Evolutionary conservation across 495 filamentous ascomycete species (phyloP).

Genomic region (Cercophora sp.): DNA sequence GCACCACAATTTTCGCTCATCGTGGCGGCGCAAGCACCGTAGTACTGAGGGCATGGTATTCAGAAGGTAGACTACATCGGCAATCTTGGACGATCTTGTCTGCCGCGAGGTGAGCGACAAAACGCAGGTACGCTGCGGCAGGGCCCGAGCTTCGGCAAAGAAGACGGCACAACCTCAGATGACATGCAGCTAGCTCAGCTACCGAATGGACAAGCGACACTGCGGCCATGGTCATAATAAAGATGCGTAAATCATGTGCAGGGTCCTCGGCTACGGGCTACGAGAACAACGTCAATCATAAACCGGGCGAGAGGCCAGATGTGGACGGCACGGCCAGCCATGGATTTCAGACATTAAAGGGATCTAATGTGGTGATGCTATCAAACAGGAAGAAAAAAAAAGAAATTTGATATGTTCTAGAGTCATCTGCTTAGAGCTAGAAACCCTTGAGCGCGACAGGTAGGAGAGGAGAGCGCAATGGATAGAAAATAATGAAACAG

Average conservation of each 20-base stretch:
- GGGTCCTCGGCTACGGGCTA: neutral
- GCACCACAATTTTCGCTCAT: too few species aligned
- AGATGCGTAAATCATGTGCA: neutral
- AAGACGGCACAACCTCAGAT: constrained; percentile 2
- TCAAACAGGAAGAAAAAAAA: too few species aligned
- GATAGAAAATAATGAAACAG: neutral
- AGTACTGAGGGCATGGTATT: too few species aligned
- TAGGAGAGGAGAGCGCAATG: neutral
- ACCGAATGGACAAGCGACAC: neutral
- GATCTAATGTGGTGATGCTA: constrained; percentile 4
- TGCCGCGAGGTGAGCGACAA: neutral
- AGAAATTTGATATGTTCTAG: too few species aligned
- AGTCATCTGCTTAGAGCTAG: too few species aligned
- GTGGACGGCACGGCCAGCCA: neutral
- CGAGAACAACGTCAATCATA: neutral
- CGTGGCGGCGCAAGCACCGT: too few species aligned
- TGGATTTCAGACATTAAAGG: constrained; percentile 2
- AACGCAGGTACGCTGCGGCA: constrained; percentile 2
- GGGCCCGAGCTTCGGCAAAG: constrained; percentile 5
- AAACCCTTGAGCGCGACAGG: constrained; percentile 9
- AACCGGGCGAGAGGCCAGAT: neutral
- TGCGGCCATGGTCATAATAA: neutral
- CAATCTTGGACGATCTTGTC: neutral
- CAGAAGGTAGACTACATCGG: too few species aligned
- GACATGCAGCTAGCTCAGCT: neutral